These are phyloP conservation scores for Chytriomyces sp. DNA, from an alignment of 192 early-diverging fungal species.

Conservation along the genomic window DNA sequence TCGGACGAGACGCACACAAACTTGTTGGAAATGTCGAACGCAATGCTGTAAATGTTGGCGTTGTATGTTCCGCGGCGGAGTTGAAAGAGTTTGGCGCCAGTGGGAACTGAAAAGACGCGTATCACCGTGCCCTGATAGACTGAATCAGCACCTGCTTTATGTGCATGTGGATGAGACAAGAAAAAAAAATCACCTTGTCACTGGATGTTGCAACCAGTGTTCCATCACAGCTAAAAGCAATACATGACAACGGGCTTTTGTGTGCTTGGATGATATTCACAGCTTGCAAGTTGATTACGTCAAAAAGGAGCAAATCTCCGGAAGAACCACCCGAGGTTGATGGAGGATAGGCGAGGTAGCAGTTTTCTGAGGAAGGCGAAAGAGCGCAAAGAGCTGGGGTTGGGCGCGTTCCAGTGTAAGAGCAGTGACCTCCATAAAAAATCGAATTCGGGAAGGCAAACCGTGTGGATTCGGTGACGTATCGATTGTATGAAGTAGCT, in stretches of 20 bases:
- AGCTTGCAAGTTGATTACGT: constrained; percentile 84
- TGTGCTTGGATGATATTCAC: constrained; percentile 95
- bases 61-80: constrained; percentile 94
- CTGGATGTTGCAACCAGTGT: constrained; percentile 92
- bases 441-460: constrained; percentile 34
- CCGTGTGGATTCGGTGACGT: constrained; percentile 90
- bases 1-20: constrained; percentile 86
- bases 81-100: constrained; percentile 85
- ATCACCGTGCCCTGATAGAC: constrained; percentile 84
- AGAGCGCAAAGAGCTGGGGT: constrained; percentile 81
- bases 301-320: constrained; percentile 92
- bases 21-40: constrained; percentile 76
- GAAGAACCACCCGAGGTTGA: constrained; percentile 56
- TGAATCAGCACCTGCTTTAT: not conserved
- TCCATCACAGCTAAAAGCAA: constrained; percentile 91
- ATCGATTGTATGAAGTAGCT: constrained; percentile 93
- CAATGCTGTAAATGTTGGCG: constrained; percentile 88
- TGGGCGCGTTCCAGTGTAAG: too few species aligned
- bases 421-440: too few species aligned
- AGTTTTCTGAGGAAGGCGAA: constrained; percentile 92
- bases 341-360: constrained; percentile 94
- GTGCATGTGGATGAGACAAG: not conserved
- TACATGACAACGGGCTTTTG: constrained; percentile 85
- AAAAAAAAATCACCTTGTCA: constrained; percentile 74
- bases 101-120: constrained; percentile 87